Percentiles rank a stretch among this genome's conserved stretches.
Evolutionary conservation across 257 asterid genomes (phyloP).

Genomic region (Rauvolfia tetraphylla): DNA sequence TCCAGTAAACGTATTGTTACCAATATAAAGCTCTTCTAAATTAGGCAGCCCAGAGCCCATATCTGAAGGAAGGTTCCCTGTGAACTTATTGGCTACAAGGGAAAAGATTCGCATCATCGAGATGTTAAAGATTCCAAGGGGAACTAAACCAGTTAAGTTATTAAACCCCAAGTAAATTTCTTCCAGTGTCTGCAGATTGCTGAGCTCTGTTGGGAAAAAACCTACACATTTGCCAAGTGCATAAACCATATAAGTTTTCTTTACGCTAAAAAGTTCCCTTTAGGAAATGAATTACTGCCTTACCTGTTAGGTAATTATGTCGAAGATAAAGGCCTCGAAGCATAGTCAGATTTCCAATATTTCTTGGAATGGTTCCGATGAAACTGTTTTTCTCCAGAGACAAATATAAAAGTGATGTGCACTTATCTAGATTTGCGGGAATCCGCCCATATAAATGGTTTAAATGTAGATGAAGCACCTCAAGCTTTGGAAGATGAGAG

Average conservation of each 20-base stretch:
- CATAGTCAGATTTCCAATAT: slow-evolving; percentile 25
- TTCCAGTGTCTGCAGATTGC: slow-evolving; percentile 14
- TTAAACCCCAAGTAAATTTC: slow-evolving; percentile 9
- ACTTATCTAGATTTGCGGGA: neutral
- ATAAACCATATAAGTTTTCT: no score
- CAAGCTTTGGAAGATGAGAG: slow-evolving; percentile 5
- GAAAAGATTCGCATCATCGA: slow-evolving; percentile 5
- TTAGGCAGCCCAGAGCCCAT: slow-evolving; percentile 10
- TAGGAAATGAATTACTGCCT: neutral
- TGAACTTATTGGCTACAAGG: slow-evolving; percentile 13
- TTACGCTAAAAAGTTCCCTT: no score
- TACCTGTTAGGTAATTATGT: neutral
- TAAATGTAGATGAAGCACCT: neutral
- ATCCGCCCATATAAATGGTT: neutral
- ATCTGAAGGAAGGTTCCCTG: slow-evolving; percentile 28
- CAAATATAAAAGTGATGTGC: neutral
- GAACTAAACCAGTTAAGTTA: slow-evolving; percentile 21
- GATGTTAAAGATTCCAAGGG: slow-evolving; percentile 8
- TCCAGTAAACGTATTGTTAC: slow-evolving; percentile 23
- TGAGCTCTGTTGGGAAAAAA: slow-evolving; percentile 20
- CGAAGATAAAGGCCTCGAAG: neutral
- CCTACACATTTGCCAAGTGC: slow-evolving; percentile 9
- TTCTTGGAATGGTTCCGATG: slow-evolving; percentile 29
- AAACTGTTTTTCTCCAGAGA: neutral
- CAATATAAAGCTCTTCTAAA: slow-evolving; percentile 13